These are phyloP conservation scores for Pestalotiopsis sp. DNA, from an alignment of 2,329 filamentous ascomycete species.

Conservation along the genomic window DNA sequence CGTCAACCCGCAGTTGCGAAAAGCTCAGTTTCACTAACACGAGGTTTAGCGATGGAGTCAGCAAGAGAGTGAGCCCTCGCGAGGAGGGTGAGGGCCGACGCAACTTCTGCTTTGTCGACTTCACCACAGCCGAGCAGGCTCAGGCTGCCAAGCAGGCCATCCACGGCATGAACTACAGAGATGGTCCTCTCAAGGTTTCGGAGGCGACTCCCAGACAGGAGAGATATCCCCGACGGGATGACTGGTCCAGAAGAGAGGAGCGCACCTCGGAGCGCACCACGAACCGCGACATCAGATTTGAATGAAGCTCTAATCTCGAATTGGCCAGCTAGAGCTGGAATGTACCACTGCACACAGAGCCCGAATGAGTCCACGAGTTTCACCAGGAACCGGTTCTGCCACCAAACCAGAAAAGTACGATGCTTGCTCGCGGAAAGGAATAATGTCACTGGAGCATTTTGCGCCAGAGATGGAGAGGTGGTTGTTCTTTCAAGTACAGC, in stretches of 20 bases:
- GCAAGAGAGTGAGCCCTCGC: conserved; percentile 61
- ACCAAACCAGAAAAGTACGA: too few species aligned
- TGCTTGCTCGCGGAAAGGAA: too few species aligned
- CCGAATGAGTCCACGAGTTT: too few species aligned
- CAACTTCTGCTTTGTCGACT: conserved; percentile 70
- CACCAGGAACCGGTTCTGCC: too few species aligned
- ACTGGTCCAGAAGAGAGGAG: neutral
- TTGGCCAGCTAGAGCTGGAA: too few species aligned
- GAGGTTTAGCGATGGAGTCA: conserved; percentile 36
- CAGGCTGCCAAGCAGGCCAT: conserved; percentile 50
- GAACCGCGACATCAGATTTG: neutral
- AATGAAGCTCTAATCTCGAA: neutral
- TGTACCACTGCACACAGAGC: too few species aligned
- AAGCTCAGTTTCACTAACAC: neutral
- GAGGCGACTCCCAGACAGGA: conserved; percentile 18
- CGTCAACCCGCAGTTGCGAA: conserved; percentile 3
- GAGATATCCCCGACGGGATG: neutral
- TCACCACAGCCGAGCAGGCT: conserved; percentile 57
- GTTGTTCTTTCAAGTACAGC: too few species aligned
- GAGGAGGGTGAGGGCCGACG: conserved; percentile 56
- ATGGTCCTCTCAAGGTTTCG: conserved; percentile 27
- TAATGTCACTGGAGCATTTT: too few species aligned
- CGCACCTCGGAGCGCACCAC: neutral
- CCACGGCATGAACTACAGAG: conserved; percentile 32
- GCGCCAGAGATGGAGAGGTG: too few species aligned